Evolutionary conservation across 148 eudicot species (phyloP), one percentile per base, ranked within the genome.

Genomic region (Simmondsia chinensis): DNA sequence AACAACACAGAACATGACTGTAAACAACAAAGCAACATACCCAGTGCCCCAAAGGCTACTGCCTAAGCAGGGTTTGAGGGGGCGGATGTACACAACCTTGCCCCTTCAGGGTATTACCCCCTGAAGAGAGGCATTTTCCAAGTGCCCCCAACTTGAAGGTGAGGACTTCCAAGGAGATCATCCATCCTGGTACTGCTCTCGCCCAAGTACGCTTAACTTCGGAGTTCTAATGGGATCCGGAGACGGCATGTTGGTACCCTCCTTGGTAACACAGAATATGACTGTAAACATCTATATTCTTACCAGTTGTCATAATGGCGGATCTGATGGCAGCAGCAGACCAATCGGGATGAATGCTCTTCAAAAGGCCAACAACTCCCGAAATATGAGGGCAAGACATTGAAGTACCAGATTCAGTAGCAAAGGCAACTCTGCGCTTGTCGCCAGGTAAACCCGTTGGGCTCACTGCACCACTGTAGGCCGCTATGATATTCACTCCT

Each of bases 351-450:
- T 80, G 46, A 36, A 65, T 43, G 7, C 84, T 62, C 33, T 83
- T 83, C 11, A 83, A 55, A 21, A 71, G 76, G 1, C 76, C 80
- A 19, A 79, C 87, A 1, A 63, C 79, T 3, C 74, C 87, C 3
- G 74, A 19, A 14, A 63, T 84, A 41, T 83, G 94, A 4, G 84
- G 87, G 46, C 82, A 75, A 39, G 87, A 49, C 94, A 83, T 83
- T 4, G 94, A 83, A 5, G 94, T 83, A 2, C 94, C 82, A 0
- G 83, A 73, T 4, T 52, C 34, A 7, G 79, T 60, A 43, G 59
- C 57, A 39, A 17, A 76, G 5, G 46, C 39, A 6, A 64, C 79
- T 0, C 47, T 46, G 25, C 76, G 52, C 0, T 15, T 40, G 47
- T 77, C 84, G 21, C 55, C 66, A 0, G 16, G 6, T 14, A 9